phyloP scores from a whole-genome alignment of 2,329 filamentous ascomycete species.

The Colletotrichum liriopes region DNA sequence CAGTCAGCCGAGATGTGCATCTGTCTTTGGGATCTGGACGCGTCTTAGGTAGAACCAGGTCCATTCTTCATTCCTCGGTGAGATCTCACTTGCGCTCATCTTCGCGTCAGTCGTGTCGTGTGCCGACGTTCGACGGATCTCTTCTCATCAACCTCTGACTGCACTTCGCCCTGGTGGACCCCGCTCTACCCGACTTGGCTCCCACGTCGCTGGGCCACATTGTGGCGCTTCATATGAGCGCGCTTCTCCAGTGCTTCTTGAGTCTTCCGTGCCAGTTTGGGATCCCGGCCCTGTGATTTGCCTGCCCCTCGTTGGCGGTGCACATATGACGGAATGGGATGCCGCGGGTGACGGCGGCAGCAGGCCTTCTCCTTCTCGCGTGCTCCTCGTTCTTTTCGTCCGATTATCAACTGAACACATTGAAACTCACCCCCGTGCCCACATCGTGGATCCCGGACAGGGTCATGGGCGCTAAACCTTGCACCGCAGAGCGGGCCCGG shows the following conservation, averaged over 20 bases:
- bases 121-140: conserved; percentile 4
- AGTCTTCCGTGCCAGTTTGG: background rate
- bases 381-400: conserved; percentile 30
- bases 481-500: conserved; percentile 18
- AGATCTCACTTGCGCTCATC: background rate
- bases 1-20: background rate
- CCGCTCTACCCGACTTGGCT: conserved; percentile 26
- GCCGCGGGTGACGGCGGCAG: background rate
- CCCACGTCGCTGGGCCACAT: conserved; percentile 8
- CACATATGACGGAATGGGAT: background rate
- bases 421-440: conserved; percentile 35
- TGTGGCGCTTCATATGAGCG: conserved; percentile 17
- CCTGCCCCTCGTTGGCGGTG: background rate
- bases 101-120: background rate
- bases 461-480: conserved; percentile 40
- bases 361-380: background rate
- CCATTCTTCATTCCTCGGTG: background rate
- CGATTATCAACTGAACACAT: conserved; percentile 36
- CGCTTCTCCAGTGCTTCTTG: conserved; percentile 7
- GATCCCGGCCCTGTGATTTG: background rate
- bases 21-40: background rate
- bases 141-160: conserved; percentile 30
- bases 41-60: conserved; percentile 20
- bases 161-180: conserved; percentile 23
- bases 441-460: conserved; percentile 35